Base-by-base conservation (phyloP, 2,329 filamentous ascomycete species). In the Exophiala lecanii-corni region DNA sequence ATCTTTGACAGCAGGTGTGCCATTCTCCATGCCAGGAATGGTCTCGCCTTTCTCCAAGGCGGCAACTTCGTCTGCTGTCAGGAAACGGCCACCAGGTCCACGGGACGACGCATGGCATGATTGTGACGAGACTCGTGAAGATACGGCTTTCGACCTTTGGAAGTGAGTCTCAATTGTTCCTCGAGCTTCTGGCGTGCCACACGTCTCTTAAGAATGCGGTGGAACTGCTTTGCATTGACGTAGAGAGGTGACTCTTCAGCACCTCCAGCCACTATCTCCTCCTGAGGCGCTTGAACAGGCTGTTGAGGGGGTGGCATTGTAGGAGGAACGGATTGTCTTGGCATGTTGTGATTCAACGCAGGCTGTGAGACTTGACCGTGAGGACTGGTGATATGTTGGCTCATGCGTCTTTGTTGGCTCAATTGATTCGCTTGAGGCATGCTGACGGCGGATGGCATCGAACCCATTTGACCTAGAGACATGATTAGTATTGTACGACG, bases 151-250 rank as follows among this genome's bases (percentile, higher is more conserved):
- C 92, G 81, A 18, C 91, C 91, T 68, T 98, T 98, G 7, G 85
- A 94, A 0, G 92, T 97, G 45, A 97, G 71, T 31, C 92, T 81
- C 32, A 98, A 69, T 41, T 89, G 86, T 64, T 98, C 92, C 64
- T 98, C 92, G 12, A 98, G 74, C 62, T 87, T 88, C 65, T 97
- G 92, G 23, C 92, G 79, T 5, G 92, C 92, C 51, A 97, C 88
- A 46, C 92, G 80, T 45, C 92, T 79, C 73, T 98, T 97, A 41
- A 98, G 69, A 36, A 98, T 98, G 18, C 92, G 85, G 62, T 98
- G 92, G 57, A 98, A 98, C 60, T 98, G 92, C 65, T 98, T 98
- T 4, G 92, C 92, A 59, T 98, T 98, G 59, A 98, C 92, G 57
- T 98, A 98, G 1, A 98, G 72, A 0, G 92, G 92, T 0, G 91